A percentile compares a stretch with the other conserved stretches of the same genome.
Evolutionary conservation across 768 basidiomycete species (phyloP).

Genomic region (Rhizopogon vesiculosus): DNA sequence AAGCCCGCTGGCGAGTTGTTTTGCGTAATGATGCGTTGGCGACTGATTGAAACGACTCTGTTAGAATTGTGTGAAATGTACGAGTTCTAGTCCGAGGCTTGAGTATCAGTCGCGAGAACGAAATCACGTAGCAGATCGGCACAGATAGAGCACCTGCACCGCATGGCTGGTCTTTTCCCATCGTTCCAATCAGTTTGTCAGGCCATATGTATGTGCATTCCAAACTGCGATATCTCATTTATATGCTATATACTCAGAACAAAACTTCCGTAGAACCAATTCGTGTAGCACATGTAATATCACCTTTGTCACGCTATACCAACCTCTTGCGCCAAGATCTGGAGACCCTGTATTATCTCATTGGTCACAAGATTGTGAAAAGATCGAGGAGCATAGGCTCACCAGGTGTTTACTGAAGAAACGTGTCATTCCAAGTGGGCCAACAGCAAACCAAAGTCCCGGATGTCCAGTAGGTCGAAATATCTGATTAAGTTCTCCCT

Average conservation of each 20-base stretch:
- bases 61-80: slow-evolving; percentile 5
- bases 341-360: neutral
- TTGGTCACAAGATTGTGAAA: neutral
- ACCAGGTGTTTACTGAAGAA: neutral
- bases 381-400: neutral
- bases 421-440: neutral
- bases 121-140: slow-evolving; percentile 87
- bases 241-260: neutral
- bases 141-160: slow-evolving; percentile 61
- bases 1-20: slow-evolving; percentile 71
- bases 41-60: neutral
- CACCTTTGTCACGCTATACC: neutral
- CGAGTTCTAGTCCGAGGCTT: slow-evolving; percentile 62
- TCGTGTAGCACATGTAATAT: neutral
- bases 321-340: neutral
- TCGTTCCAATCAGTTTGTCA: slow-evolving; percentile 28
- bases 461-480: neutral
- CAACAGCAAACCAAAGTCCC: neutral
- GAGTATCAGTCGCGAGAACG: slow-evolving; percentile 70
- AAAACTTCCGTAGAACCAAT: no score
- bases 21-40: neutral
- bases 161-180: slow-evolving; percentile 59
- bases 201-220: neutral
- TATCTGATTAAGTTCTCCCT: neutral
- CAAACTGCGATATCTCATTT: neutral